These are phyloP conservation scores for Mucor circinelloides DNA, from an alignment of 371 early-diverging fungal genomes.

Conservation along the genomic window DNA sequence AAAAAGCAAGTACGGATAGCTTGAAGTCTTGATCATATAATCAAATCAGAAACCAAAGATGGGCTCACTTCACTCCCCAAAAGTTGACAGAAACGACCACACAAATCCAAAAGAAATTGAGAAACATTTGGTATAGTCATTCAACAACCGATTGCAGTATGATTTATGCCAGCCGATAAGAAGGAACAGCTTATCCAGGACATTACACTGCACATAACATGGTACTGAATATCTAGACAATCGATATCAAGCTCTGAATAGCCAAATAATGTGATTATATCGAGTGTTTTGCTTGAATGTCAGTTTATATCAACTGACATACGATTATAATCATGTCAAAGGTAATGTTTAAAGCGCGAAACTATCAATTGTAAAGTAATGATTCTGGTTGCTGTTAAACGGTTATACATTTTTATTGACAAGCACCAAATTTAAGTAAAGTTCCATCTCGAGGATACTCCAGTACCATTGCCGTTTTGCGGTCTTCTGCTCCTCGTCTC, in stretches of 20 bases:
- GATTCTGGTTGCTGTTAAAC: not conserved
- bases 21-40: not conserved
- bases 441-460: not conserved
- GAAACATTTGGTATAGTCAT: not conserved
- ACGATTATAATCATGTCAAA: not conserved
- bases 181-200: not conserved
- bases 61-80: constrained; percentile 15
- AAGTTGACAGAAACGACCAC: constrained; percentile 19
- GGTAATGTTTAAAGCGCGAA: not conserved
- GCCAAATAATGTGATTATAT: not conserved
- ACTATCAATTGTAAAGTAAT: not conserved
- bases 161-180: not conserved
- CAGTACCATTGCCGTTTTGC: too few species aligned
- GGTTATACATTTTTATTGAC: not conserved
- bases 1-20: constrained; percentile 6
- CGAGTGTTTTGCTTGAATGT: not conserved
- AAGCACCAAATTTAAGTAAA: not conserved
- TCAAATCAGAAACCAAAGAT: not conserved
- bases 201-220: not conserved
- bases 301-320: not conserved
- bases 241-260: not conserved
- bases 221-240: not conserved
- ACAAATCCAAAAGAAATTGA: not conserved
- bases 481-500: not conserved
- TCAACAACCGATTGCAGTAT: not conserved